These are phyloP conservation scores for Arthrobotrys musiformis DNA, from an alignment of 2,329 filamentous ascomycete species.

Conservation along the genomic window DNA sequence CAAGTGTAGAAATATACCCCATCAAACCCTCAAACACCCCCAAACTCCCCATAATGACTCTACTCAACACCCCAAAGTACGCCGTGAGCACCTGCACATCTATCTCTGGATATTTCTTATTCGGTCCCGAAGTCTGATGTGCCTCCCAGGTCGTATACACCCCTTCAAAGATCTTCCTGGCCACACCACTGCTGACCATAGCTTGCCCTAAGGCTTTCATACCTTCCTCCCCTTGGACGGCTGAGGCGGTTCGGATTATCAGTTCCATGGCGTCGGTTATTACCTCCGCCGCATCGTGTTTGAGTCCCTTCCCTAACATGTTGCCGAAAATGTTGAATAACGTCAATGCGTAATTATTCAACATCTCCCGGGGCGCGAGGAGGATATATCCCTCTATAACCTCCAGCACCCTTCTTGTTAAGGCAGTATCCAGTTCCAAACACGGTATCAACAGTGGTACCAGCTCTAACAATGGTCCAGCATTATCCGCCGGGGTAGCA, in stretches of 20 bases:
- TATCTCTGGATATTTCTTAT: slow-evolving; percentile 74
- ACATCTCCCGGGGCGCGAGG: slow-evolving; percentile 74
- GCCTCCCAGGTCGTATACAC: slow-evolving; percentile 77
- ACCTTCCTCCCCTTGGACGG: slow-evolving; percentile 71
- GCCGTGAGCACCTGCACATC: slow-evolving; percentile 82
- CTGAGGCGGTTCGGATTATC: slow-evolving; percentile 72
- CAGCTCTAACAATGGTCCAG: slow-evolving; percentile 72
- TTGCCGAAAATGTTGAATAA: slow-evolving; percentile 65
- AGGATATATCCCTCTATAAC: slow-evolving; percentile 78
- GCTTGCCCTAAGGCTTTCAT: slow-evolving; percentile 74
- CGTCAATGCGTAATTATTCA: slow-evolving; percentile 67
- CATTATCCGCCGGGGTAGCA: slow-evolving; percentile 72
- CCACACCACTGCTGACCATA: slow-evolving; percentile 72
- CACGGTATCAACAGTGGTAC: slow-evolving; percentile 73
- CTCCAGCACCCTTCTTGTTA: slow-evolving; percentile 71
- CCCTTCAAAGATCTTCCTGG: slow-evolving; percentile 72
- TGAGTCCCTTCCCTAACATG: slow-evolving; percentile 64
- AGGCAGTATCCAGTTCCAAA: slow-evolving; percentile 74
- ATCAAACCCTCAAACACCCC: slow-evolving; percentile 70
- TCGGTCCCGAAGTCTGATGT: slow-evolving; percentile 83
- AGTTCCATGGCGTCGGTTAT: slow-evolving; percentile 73
- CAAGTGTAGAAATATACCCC: slow-evolving; percentile 54
- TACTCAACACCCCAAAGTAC: slow-evolving; percentile 84
- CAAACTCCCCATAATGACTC: slow-evolving; percentile 74
- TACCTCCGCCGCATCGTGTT: slow-evolving; percentile 67